Evolutionary conservation across 257 asterid genomes (phyloP).

Genomic region (Petunia axillaris): DNA sequence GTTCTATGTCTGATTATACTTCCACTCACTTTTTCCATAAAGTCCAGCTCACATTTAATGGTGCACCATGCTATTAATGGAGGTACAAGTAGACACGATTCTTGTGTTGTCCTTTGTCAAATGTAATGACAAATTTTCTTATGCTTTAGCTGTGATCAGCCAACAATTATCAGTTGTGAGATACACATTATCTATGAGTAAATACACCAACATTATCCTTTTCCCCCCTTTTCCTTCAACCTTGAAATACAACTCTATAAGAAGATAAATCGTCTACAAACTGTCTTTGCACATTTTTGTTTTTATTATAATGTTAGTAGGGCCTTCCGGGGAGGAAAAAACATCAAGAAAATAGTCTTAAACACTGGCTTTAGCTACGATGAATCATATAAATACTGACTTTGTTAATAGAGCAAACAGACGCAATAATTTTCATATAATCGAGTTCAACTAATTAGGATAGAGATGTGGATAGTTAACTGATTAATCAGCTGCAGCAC

Average conservation of each 20-base stretch:
- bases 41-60: not conserved
- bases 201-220: not conserved
- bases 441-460: not conserved
- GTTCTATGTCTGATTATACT: not conserved
- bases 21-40: constrained; percentile 4
- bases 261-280: not conserved
- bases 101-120: constrained; percentile 15
- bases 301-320: not conserved
- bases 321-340: not conserved
- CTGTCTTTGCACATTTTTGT: not conserved
- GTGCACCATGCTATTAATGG: constrained; percentile 23
- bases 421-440: too few relatives aligned
- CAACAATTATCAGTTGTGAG: not conserved
- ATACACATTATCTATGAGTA: not conserved
- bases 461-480: too few relatives aligned
- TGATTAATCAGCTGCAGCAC: too few relatives aligned
- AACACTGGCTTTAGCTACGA: not conserved
- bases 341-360: not conserved
- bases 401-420: too few relatives aligned
- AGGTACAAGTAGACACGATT: constrained; percentile 23
- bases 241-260: not conserved
- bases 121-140: not conserved
- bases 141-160: not conserved
- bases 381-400: too few relatives aligned
- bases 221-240: not conserved